These are phyloP conservation scores for Cunninghamia lanceolata DNA, from an alignment of 75 land plant species.

Conservation along the genomic window DNA sequence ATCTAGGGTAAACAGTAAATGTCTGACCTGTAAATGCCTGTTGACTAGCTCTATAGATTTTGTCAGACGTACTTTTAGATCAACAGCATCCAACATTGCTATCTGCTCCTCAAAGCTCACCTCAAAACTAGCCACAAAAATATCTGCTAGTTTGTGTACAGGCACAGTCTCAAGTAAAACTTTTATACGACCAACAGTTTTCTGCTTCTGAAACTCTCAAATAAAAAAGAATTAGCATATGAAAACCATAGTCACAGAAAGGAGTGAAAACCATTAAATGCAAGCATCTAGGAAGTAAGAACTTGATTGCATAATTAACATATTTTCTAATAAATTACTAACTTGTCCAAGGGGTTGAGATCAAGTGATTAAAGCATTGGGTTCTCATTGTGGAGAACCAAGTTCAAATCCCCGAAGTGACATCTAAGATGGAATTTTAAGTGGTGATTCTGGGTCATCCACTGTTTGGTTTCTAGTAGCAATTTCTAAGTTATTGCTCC, in stretches of 20 bases:
- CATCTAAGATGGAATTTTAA: too few species aligned
- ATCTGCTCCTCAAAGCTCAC: constrained; percentile 93
- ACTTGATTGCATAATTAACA: background rate
- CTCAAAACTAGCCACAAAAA: constrained; percentile 98
- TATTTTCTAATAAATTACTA: background rate
- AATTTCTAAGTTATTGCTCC: too few species aligned
- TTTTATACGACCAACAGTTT: constrained; percentile 79
- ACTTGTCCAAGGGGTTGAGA: background rate
- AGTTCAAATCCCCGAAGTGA: too few species aligned
- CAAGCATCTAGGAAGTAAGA: background rate
- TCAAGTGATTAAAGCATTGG: too few species aligned
- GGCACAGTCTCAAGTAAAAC: constrained; percentile 86
- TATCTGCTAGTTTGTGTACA: constrained; percentile 87
- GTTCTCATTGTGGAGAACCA: too few species aligned
- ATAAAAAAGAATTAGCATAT: background rate
- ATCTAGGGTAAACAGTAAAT: background rate
- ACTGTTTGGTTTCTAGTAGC: too few species aligned
- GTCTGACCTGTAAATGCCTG: constrained; percentile 83
- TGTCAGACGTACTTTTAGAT: constrained; percentile 71
- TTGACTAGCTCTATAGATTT: constrained; percentile 93
- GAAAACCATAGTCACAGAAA: background rate
- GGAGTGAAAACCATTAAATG: background rate
- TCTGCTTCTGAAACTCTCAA: constrained; percentile 63
- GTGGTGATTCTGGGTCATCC: too few species aligned
- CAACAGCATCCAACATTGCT: constrained; percentile 91